phyloP scores from a whole-genome alignment of 768 basidiomycete genomes.

The Mrakia hoshinonis region DNA sequence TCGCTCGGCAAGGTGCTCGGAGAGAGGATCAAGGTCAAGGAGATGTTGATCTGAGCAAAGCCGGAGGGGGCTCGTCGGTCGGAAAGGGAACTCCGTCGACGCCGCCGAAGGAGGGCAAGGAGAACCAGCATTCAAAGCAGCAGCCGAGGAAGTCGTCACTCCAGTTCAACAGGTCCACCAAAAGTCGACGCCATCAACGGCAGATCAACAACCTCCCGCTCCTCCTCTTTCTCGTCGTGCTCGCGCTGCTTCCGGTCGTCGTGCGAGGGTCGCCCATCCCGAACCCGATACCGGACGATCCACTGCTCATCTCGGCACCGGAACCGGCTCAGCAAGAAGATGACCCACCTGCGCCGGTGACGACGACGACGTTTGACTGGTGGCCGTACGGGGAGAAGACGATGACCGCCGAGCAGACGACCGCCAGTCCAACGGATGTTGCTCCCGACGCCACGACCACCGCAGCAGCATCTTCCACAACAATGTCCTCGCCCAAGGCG shows the following conservation, averaged over 20 bases:
- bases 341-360: neutral
- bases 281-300: slow-evolving; percentile 1
- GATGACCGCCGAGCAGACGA: neutral
- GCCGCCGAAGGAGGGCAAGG: neutral
- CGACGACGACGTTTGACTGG: slow-evolving; percentile 3
- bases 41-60: slow-evolving; percentile 21
- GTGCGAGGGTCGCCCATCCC: neutral
- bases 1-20: slow-evolving; percentile 20
- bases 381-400: slow-evolving; percentile 13
- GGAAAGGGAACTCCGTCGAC: neutral
- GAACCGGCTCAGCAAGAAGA: neutral
- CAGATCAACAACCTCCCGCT: neutral
- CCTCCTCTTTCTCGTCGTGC: neutral
- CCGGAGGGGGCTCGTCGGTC: neutral
- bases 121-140: neutral
- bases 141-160: neutral
- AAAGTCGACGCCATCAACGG: neutral
- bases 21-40: slow-evolving; percentile 22
- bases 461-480: neutral
- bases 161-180: neutral
- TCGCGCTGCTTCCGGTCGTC: neutral
- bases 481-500: neutral
- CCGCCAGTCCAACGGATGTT: neutral
- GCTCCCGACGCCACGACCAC: neutral
- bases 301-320: neutral